Base-by-base conservation (phyloP, 768 basidiomycete genomes). In the Tricholoma matsutake region DNA sequence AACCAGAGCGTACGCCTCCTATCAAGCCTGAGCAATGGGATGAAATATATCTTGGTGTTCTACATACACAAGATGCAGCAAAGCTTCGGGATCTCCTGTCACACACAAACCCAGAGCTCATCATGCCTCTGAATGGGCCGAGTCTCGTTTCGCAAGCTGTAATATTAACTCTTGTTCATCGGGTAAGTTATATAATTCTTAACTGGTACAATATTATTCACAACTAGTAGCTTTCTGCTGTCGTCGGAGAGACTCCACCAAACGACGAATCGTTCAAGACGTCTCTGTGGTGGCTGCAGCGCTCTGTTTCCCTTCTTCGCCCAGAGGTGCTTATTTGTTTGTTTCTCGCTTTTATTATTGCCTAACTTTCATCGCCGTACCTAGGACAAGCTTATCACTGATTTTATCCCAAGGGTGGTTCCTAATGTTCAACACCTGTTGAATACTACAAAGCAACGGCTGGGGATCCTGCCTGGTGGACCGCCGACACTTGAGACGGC, bases 201-300 rank as follows among this genome's bases (percentile, higher is more conserved):
- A 16, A 4, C 3, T 53, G 6, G 20, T n/a, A 11, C 55, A 61
- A 25, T 6, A 10, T 65, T 49, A 60, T 59, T 67, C 6, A 54
- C 14, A 6, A 8, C 20, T 45, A 58, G n/a, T 71, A 93, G 91
- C 81, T 94, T 32, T 85, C 91, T 60, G 81, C 84, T 29, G 82
- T 88, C 61, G 82, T 93, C 49, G 86, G 87, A 43, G 91, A 93
- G 70, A 86, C 83, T 2, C 82, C 89, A 6, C 89, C 92, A 9
- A 80, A 82, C 53, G 92, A 94, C 62, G 92, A 94, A 66, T 73
- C 82, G 5, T 93, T 92, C 82, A 92, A 92, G 75, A 84, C 83
- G 13, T 84, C 88, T 6, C 75, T 94, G 59, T 93, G 92, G 91
- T 94, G 92, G 92, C 76, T 94, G 65, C 90, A 93, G 69, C 86